Evolutionary conservation across 1,284 basidiomycete species (phyloP), one percentile per base, ranked within the genome.

Genomic region (Malassezia arunalokei): DNA sequence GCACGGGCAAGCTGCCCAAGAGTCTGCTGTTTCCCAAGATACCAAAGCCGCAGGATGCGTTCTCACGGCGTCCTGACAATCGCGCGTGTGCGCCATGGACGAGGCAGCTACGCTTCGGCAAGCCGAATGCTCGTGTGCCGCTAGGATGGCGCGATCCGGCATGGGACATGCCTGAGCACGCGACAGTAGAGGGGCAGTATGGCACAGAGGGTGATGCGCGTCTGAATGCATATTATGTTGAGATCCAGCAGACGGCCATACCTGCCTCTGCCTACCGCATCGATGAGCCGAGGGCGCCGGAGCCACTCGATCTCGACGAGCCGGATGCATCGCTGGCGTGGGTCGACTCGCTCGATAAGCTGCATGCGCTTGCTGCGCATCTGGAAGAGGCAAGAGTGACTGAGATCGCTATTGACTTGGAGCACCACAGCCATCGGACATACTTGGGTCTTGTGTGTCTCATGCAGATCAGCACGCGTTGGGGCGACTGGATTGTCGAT

Each of bases 331-430:
- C 91, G 44, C 83, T 87, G 65, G 80, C 79, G 31, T 90, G 82
- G 79, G 79, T 96, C 8, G 79, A 82, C 8, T 84, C 82, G 3
- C 68, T 77, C 0, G 75, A 76, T 9, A 76, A 76, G 11, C 78
- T 94, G 37, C 73, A 79, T 3, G 67, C 64, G 17, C 82, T 94
- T 79, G 76, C 87, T 4, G 78, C 79, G n/a, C 73, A 75, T 45
- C 61, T 75, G 24, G 47, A 80, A 35, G 70, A 75, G 9, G 57
- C 56, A 5, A 63, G 62, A 9, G 80, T 79, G n/a, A 77, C 75
- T 40, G 90, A 94, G 73, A 83, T 98, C 47, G 92, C 92, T 1
- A 79, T 98, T 35, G 92, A 98, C 74, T 77, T 98, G 41, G 92
- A 98, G 74, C 85, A 95, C 69, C 90, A 96, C 76, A 83, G 81